A percentile compares a stretch with the other conserved stretches of the same genome.
Conservation (phyloP, 805 yeast species). For the Candida boleticola region DNA sequence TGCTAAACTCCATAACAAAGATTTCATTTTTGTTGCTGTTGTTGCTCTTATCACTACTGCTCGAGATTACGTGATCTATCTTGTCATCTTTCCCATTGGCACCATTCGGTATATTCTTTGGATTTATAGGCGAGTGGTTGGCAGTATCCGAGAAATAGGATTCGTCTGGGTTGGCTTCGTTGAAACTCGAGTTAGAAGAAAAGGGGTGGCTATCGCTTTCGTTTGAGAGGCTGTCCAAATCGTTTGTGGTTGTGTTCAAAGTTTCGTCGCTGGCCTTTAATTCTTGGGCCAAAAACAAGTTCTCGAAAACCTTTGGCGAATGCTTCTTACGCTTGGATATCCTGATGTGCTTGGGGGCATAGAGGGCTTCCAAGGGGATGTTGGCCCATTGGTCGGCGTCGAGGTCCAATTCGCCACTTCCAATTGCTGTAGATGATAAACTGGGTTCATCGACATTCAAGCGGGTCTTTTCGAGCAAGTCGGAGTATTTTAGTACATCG, state of each 20-base stretch:
- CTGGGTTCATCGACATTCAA: background rate
- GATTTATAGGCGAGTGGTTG: background rate
- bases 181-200: background rate
- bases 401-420: background rate
- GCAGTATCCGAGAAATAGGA: conserved; percentile 4
- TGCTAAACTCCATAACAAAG: conserved; percentile 72
- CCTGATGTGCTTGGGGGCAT: conserved; percentile 56
- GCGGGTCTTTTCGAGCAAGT: background rate
- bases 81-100: background rate
- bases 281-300: conserved; percentile 68
- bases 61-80: background rate
- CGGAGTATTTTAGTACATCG: background rate
- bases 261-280: conserved; percentile 29
- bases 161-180: background rate
- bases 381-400: conserved; percentile 23
- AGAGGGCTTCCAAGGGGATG: conserved; percentile 35
- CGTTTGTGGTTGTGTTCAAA: background rate
- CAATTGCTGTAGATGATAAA: background rate
- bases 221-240: background rate
- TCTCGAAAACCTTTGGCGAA: conserved; percentile 45
- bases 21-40: conserved; percentile 44
- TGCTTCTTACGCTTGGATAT: conserved; percentile 45
- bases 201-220: background rate
- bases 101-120: background rate
- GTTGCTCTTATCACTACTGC: background rate